These are phyloP conservation scores for Malus hybrid DNA, from an alignment of 331 rosid species.

Conservation along the genomic window DNA sequence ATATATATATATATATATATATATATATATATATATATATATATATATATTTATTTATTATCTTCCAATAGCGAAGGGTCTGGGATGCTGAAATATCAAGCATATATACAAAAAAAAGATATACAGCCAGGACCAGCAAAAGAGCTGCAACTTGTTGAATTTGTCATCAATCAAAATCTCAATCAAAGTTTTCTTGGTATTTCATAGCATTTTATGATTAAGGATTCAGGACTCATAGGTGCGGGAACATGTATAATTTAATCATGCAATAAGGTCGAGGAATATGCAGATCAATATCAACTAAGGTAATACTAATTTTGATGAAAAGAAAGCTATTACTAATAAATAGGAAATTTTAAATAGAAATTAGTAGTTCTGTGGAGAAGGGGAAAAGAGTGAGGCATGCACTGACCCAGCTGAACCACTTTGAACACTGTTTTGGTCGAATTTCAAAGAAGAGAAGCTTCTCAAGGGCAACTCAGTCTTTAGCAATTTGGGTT, in stretches of 20 bases:
- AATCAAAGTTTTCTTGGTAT: neutral
- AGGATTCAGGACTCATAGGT: no score
- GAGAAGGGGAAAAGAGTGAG: neutral
- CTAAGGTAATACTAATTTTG: no score
- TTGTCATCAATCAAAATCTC: neutral
- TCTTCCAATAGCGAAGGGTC: neutral
- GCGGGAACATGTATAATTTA: neutral
- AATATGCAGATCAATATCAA: neutral
- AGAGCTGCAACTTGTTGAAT: neutral
- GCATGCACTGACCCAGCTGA: neutral
- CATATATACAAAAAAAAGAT: neutral
- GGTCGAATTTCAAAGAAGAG: slow-evolving; percentile 40
- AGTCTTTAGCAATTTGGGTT: slow-evolving; percentile 25
- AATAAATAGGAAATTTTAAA: no score
- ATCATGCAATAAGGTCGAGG: neutral
- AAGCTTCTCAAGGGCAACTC: slow-evolving; percentile 11
- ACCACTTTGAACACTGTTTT: slow-evolving; percentile 4
- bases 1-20: no score
- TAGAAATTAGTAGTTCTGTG: neutral
- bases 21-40: no score
- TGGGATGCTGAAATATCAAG: neutral
- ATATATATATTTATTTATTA: no score
- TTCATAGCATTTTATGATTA: neutral
- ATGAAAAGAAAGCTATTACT: no score
- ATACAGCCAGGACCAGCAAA: neutral